Evolutionary conservation across 257 asterid genomes (phyloP).

Genomic region (Gentiana dahurica): DNA sequence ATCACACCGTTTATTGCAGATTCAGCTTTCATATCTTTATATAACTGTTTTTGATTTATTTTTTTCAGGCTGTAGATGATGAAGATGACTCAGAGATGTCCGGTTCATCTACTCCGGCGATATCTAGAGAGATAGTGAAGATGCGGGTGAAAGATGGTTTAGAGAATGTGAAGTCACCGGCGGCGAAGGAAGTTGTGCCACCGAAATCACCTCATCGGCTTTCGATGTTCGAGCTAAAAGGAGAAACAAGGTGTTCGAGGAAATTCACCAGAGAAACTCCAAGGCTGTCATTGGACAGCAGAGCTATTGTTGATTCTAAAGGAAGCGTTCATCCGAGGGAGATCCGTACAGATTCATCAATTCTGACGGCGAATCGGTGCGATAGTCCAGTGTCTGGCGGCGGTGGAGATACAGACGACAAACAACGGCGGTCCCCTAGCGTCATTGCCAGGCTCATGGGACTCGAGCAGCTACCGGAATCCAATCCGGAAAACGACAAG

Average conservation of each 20-base stretch:
- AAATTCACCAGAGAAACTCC: constrained; percentile 74
- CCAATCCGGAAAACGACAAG: constrained; percentile 25
- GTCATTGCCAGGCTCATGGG: constrained; percentile 92
- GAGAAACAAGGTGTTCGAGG: constrained; percentile 62
- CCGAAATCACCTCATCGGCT: constrained; percentile 50
- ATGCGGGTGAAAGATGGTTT: constrained; percentile 8
- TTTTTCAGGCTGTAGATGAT: constrained; percentile 34
- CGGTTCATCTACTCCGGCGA: constrained; percentile 29
- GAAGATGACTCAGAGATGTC: constrained; percentile 47
- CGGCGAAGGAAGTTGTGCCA: constrained; percentile 15
- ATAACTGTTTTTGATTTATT: neutral
- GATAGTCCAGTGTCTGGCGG: constrained; percentile 28
- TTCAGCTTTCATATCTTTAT: no score
- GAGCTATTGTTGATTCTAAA: constrained; percentile 79
- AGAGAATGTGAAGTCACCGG: constrained; percentile 19
- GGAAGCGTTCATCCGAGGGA: constrained; percentile 79
- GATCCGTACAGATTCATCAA: constrained; percentile 41
- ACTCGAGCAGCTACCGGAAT: constrained; percentile 55
- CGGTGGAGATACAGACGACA: constrained; percentile 27
- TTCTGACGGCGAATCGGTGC: constrained; percentile 18
- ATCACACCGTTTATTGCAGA: no score
- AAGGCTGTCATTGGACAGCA: constrained; percentile 83
- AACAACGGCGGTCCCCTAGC: constrained; percentile 52
- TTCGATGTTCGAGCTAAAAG: constrained; percentile 42
- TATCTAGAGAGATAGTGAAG: constrained; percentile 28